These are phyloP conservation scores for Mycena indigotica DNA, from an alignment of 768 basidiomycete genomes.

Conservation along the genomic window DNA sequence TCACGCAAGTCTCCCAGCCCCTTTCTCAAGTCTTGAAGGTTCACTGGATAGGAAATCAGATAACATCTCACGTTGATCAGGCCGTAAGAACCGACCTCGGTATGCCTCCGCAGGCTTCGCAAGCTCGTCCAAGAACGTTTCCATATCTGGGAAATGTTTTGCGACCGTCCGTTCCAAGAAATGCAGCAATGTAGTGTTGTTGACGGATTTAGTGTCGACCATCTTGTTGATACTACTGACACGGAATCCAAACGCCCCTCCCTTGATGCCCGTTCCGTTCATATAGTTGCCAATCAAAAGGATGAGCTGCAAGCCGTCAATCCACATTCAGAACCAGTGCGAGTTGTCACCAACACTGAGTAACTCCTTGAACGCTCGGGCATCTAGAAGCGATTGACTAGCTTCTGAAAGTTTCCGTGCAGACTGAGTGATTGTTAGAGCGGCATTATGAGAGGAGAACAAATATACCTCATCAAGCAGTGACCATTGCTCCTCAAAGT, in stretches of 20 bases:
- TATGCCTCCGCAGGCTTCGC: constrained; percentile 90
- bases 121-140: constrained; percentile 86
- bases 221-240: constrained; percentile 98
- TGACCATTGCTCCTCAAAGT: constrained; percentile 83
- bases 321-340: neutral
- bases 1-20: constrained; percentile 71
- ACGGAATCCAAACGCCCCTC: constrained; percentile 95
- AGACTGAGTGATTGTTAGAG: constrained; percentile 49
- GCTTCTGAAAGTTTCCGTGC: constrained; percentile 82
- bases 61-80: constrained; percentile 3
- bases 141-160: constrained; percentile 86
- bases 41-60: constrained; percentile 58
- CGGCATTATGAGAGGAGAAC: neutral
- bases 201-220: constrained; percentile 95
- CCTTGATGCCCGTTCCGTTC: constrained; percentile 95
- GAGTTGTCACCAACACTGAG: constrained; percentile 62
- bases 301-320: constrained; percentile 60
- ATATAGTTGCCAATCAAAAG: constrained; percentile 97
- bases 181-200: constrained; percentile 92
- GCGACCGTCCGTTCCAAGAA: constrained; percentile 89
- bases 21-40: constrained; percentile 83
- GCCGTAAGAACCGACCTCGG: constrained; percentile 57
- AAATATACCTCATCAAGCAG: constrained; percentile 76
- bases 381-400: constrained; percentile 74
- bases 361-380: constrained; percentile 87